Evolutionary conservation across 352 stramenopile species (phyloP), one percentile per base, ranked within the genome.

Genomic region (Discostella stelligera): DNA sequence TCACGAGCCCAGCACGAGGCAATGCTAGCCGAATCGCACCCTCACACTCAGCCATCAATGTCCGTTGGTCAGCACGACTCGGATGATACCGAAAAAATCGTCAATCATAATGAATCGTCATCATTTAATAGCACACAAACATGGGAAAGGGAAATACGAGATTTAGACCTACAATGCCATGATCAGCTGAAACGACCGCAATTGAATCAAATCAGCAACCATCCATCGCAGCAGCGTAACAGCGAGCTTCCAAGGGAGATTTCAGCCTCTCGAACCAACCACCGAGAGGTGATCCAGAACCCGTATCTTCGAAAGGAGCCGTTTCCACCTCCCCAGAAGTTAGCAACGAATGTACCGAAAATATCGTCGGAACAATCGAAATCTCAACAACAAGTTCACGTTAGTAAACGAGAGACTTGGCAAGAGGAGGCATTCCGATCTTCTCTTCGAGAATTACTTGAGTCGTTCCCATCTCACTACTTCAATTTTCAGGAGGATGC

Each of bases 371-470:
- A 74, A 32, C 56, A 67, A 39, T 27, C 48, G 25, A 58, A 60
- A 41, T 67, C 54, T 58, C 39, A 16, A n/a, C 30, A 52, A 6
- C 16, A 64, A 50, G 21, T 55, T 56, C 54, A 48, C 44, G 23
- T 21, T 7, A n/a, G 41, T 13, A 25, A 44, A 9, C 27, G 37
- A 59, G 60, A 67, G n/a, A 69, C 64, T 10, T 80, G 72, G 72
- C 64, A 80, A 60, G 66, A 77, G 50, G 65, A 83, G 50, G 74
- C 79, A 23, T 78, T 83, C 25, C 69, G 64, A n/a, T 78, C 70
- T 20, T 77, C 79, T 30, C 62, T 86, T 21, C 20, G 73, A 16
- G 75, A 83, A 46, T 41, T 86, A 21, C 44, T 82, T 5, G 27
- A 21, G 55, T 59, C 54, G 21, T 72, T 83, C 27, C 74, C 72